Conservation (phyloP, 768 basidiomycete species). For the Tulasnella sp. region DNA sequence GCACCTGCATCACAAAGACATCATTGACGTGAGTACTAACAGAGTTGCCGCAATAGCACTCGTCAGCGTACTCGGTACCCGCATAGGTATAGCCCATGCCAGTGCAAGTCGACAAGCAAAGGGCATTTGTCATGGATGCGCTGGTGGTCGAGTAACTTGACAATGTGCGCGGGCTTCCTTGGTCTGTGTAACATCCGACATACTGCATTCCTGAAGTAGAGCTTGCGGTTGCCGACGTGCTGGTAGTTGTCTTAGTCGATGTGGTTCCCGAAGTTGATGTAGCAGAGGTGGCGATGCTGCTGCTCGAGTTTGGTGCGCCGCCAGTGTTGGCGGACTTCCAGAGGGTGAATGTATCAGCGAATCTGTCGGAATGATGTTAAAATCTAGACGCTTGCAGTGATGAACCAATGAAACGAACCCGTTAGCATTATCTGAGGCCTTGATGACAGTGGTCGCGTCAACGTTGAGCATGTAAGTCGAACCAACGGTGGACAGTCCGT, state of each 20-base stretch:
- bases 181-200: slow-evolving; percentile 16
- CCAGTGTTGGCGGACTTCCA: slow-evolving; percentile 4
- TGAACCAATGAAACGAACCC: slow-evolving; percentile 33
- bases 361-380: neutral
- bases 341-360: neutral
- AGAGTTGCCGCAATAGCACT: slow-evolving; percentile 15
- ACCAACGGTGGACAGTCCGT: slow-evolving; percentile 50
- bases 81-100: neutral
- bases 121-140: neutral
- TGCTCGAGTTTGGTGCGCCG: neutral
- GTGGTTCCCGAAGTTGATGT: slow-evolving; percentile 6
- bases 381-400: neutral
- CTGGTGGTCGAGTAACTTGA: neutral
- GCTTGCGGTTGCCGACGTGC: neutral
- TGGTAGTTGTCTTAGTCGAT: neutral
- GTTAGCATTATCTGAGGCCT: slow-evolving; percentile 39
- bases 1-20: no score
- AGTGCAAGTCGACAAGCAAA: slow-evolving; percentile 4
- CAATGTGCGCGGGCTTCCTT: slow-evolving; percentile 2
- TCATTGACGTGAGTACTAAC: neutral
- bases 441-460: slow-evolving; percentile 36
- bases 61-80: neutral
- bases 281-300: neutral
- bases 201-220: neutral
- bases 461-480: slow-evolving; percentile 44